Conservation (phyloP, 148 eudicot species). For the Rhododendron williamsianum region DNA sequence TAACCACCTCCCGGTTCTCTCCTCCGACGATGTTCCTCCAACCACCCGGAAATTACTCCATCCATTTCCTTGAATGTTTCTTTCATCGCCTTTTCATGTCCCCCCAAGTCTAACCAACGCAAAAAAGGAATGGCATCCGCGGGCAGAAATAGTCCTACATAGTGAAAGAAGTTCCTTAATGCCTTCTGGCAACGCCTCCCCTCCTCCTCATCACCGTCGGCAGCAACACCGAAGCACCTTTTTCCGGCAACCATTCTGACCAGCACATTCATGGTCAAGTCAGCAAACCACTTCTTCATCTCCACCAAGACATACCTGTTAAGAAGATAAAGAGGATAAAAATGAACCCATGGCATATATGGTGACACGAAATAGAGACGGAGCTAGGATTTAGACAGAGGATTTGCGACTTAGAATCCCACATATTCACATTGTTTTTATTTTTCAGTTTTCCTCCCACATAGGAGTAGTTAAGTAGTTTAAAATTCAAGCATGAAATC, state of each 20-base stretch:
- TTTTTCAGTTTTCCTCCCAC: too few species aligned
- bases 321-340: background rate
- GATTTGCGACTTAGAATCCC: too few species aligned
- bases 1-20: background rate
- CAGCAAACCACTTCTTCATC: slow-evolving; percentile 6
- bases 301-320: background rate
- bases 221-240: background rate
- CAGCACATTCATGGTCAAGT: slow-evolving; percentile 1
- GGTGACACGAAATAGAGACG: too few species aligned
- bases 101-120: slow-evolving; percentile 20
- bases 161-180: background rate
- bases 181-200: background rate
- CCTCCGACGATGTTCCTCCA: slow-evolving; percentile 4
- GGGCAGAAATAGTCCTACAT: background rate
- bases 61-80: slow-evolving; percentile 10
- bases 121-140: slow-evolving; percentile 5
- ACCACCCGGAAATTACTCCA: background rate
- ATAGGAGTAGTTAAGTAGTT: too few species aligned
- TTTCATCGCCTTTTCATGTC: slow-evolving; percentile 15
- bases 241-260: slow-evolving; percentile 2
- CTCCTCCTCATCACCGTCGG: background rate
- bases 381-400: too few species aligned
- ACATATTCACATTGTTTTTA: too few species aligned
- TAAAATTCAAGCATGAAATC: too few species aligned
- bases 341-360: background rate